Evolutionary conservation across 2,329 filamentous ascomycete species (phyloP).

Genomic region (Aspergillus sp.): DNA sequence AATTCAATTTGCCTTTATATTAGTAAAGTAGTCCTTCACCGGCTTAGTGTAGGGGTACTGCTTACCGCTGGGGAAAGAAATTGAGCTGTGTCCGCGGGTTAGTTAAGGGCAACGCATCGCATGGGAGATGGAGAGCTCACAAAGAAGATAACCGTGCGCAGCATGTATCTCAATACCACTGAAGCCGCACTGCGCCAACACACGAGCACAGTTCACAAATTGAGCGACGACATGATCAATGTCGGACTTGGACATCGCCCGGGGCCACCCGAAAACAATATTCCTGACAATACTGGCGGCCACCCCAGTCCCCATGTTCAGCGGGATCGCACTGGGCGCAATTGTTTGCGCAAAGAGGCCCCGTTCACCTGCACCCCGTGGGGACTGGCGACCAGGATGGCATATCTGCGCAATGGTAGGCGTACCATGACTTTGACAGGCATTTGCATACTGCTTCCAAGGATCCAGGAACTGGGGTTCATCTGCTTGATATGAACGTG

Average conservation of each 20-base stretch:
- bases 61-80: neutral
- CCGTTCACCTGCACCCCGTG: conserved; percentile 35
- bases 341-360: conserved; percentile 26
- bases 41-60: too few relatives aligned
- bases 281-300: neutral
- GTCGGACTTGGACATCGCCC: conserved; percentile 56
- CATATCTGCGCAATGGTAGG: conserved; percentile 43
- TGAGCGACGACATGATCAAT: conserved; percentile 55
- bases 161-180: conserved; percentile 48
- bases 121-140: conserved; percentile 22
- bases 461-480: neutral
- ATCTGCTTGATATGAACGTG: neutral
- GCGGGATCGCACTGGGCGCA: conserved; percentile 27
- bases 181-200: conserved; percentile 41
- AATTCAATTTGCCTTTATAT: conserved; percentile 34
- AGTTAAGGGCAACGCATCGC: too few relatives aligned
- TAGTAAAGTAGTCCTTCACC: neutral
- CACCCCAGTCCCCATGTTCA: conserved; percentile 8
- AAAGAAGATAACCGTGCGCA: conserved; percentile 52
- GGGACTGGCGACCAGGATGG: conserved; percentile 44
- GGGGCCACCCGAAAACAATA: conserved; percentile 51
- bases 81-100: neutral
- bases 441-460: neutral
- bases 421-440: conserved; percentile 20
- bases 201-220: conserved; percentile 55